A percentile compares a stretch with the other conserved stretches of the same genome.
Conservation (phyloP, 345 rosid species). For the Camelina neglecta region DNA sequence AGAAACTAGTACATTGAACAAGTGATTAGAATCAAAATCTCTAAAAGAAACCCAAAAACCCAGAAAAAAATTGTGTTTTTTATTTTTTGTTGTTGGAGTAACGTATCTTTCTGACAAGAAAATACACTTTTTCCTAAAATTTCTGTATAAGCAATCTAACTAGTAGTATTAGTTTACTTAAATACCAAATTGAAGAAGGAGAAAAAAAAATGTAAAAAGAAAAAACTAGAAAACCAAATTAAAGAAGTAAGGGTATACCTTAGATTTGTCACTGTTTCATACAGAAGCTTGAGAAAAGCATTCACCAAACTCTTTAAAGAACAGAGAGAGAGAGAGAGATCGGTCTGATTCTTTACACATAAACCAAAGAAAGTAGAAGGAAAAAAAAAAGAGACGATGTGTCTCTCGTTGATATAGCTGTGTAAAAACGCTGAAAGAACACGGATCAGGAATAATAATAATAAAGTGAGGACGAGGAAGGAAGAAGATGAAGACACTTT, state of each 20-base stretch:
- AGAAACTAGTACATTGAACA: constrained; percentile 14
- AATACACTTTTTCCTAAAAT: constrained; percentile 4
- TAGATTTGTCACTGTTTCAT: constrained; percentile 11
- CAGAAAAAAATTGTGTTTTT: not conserved
- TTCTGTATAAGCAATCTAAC: constrained; percentile 32
- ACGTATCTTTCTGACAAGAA: constrained; percentile 20
- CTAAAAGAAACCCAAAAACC: constrained; percentile 18
- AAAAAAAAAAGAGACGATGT: not conserved
- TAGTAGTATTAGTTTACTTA: not conserved
- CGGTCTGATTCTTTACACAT: not conserved
- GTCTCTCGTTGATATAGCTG: not conserved
- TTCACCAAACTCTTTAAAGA: not conserved
- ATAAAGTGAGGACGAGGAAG: not conserved
- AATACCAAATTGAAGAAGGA: not conserved
- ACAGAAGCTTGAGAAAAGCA: constrained; percentile 20
- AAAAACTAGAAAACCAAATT: constrained; percentile 12
- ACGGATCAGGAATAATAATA: constrained; percentile 1
- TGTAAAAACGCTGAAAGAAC: constrained; percentile 39
- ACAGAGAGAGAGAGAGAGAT: constrained; percentile 15
- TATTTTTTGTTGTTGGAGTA: not conserved
- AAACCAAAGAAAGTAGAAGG: not conserved
- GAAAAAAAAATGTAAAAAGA: not conserved
- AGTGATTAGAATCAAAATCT: constrained; percentile 5
- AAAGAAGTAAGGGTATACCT: not conserved
- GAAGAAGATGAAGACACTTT: not conserved